These are phyloP conservation scores for Fusarium sororula DNA, from an alignment of 2,329 filamentous ascomycete species.

Conservation along the genomic window DNA sequence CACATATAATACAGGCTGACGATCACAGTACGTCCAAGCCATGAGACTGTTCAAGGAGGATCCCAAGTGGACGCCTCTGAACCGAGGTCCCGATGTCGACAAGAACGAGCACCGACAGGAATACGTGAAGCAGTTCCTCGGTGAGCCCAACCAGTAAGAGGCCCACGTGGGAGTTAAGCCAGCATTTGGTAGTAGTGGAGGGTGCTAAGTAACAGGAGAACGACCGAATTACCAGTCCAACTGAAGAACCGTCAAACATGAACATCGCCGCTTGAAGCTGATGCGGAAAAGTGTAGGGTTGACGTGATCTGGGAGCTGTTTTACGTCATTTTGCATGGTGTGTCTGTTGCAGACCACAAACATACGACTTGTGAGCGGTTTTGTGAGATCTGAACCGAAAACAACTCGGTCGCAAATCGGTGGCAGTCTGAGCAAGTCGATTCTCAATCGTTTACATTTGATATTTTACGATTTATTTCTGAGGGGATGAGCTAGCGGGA, in stretches of 20 bases:
- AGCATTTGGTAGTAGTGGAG: conserved; percentile 8
- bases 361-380: conserved; percentile 15
- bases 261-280: conserved; percentile 1
- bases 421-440: not conserved
- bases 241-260: conserved; percentile 8
- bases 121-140: conserved; percentile 69
- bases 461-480: not conserved
- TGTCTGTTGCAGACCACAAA: not conserved
- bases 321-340: conserved; percentile 26
- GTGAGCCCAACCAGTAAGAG: conserved; percentile 32
- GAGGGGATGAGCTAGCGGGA: conserved; percentile 21
- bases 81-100: conserved; percentile 81
- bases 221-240: conserved; percentile 12
- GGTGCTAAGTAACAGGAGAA: conserved; percentile 18
- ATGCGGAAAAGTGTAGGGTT: conserved; percentile 10
- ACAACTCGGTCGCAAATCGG: not conserved
- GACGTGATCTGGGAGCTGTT: conserved; percentile 23
- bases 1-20: not conserved
- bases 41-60: conserved; percentile 98
- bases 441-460: not conserved
- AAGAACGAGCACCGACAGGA: conserved; percentile 79
- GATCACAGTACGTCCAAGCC: conserved; percentile 83
- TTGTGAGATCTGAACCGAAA: not conserved
- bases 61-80: conserved; percentile 96
- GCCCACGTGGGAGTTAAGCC: conserved; percentile 34